phyloP scores from a whole-genome alignment of 441 rosid species.

The Erysimum pusillum region DNA sequence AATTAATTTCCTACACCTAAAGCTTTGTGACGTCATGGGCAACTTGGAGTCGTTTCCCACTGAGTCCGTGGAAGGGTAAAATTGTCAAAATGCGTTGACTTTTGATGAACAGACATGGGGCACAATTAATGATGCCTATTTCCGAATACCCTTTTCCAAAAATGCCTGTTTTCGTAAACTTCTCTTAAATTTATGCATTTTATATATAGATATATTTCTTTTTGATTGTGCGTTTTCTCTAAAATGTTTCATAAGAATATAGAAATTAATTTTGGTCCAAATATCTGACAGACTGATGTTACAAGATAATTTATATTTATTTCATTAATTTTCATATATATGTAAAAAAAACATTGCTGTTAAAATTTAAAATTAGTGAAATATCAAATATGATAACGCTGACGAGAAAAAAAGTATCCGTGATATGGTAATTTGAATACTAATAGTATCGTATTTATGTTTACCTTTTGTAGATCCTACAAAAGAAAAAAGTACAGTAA shows the following conservation, averaged over 20 bases:
- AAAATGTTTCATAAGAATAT: background rate
- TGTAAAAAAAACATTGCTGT: background rate
- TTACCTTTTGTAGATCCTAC: constrained; percentile 17
- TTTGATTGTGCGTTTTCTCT: background rate
- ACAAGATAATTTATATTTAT: background rate
- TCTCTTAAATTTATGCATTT: constrained; percentile 7
- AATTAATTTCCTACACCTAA: too few relatives aligned
- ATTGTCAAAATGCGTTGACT: too few relatives aligned
- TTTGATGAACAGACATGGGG: too few relatives aligned
- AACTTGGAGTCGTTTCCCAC: too few relatives aligned
- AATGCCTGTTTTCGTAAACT: too few relatives aligned
- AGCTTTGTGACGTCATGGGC: too few relatives aligned
- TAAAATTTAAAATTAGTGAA: background rate
- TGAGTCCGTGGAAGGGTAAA: too few relatives aligned
- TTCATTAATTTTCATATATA: background rate
- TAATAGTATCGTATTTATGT: background rate
- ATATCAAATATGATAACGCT: background rate
- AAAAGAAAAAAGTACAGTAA: too few relatives aligned
- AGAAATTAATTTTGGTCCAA: background rate
- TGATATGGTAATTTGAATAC: background rate
- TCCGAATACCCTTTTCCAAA: too few relatives aligned
- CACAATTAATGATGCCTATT: too few relatives aligned
- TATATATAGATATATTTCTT: background rate
- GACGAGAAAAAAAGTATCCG: background rate
- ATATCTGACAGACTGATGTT: background rate